Evolutionary conservation across 2,329 filamentous ascomycete species (phyloP).

Genomic region (Pseudogymnoascus sp.): DNA sequence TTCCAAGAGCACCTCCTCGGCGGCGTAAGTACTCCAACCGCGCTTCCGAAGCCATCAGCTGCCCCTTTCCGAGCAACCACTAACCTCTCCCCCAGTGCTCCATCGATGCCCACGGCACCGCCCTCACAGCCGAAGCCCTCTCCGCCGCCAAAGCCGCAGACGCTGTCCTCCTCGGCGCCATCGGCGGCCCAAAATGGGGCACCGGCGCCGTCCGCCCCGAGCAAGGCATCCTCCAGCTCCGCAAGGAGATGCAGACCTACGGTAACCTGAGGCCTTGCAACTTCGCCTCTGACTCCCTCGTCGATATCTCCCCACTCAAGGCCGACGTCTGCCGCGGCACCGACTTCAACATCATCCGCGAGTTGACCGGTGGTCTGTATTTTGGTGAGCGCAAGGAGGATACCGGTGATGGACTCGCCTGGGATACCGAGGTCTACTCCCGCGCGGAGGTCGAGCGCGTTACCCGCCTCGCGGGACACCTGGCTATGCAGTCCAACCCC

Average conservation of each 20-base stretch:
- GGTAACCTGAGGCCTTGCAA: slow-evolving; percentile 94
- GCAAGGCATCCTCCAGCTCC: slow-evolving; percentile 81
- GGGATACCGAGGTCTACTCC: slow-evolving; percentile 83
- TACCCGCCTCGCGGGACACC: slow-evolving; percentile 68
- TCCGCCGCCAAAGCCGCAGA: slow-evolving; percentile 75
- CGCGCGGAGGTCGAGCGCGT: slow-evolving; percentile 81
- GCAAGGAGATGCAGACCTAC: slow-evolving; percentile 89
- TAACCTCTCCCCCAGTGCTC: slow-evolving; percentile 54
- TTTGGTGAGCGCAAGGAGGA: slow-evolving; percentile 83
- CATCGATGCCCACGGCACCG: slow-evolving; percentile 70
- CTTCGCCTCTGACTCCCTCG: slow-evolving; percentile 81
- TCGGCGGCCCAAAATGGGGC: slow-evolving; percentile 95
- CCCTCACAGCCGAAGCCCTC: slow-evolving; percentile 78
- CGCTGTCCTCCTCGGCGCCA: slow-evolving; percentile 84
- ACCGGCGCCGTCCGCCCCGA: slow-evolving; percentile 82
- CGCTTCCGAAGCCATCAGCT: slow-evolving; percentile 5
- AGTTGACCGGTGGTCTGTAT: slow-evolving; percentile 89
- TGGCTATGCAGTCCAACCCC: slow-evolving; percentile 69
- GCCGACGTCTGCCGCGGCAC: slow-evolving; percentile 75
- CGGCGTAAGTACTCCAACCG: slow-evolving; percentile 56
- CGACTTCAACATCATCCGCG: slow-evolving; percentile 87
- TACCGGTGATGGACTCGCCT: slow-evolving; percentile 64
- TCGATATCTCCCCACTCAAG: slow-evolving; percentile 81
- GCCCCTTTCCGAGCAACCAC: background rate
- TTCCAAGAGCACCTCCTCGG: slow-evolving; percentile 85